phyloP scores from a whole-genome alignment of 2,329 filamentous ascomycete genomes.

The Davidsoniella neocaledoniae region DNA sequence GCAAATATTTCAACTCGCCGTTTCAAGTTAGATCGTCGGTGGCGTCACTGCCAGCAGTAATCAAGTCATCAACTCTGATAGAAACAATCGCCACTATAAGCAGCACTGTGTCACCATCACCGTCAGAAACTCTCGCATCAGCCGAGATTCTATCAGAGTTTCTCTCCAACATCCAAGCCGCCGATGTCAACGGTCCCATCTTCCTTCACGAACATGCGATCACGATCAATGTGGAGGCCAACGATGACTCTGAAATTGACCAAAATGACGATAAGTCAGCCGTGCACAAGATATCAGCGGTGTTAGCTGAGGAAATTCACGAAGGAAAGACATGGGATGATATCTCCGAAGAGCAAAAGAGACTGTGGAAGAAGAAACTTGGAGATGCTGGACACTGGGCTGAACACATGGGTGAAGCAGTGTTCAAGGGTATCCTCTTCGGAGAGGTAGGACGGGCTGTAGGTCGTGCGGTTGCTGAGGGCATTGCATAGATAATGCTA shows the following conservation, averaged over 20 bases:
- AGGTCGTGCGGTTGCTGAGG: conserved; percentile 30
- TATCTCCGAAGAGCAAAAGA: conserved; percentile 42
- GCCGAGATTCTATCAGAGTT: conserved; percentile 6
- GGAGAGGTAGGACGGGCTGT: conserved; percentile 50
- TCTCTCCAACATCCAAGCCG: conserved; percentile 7
- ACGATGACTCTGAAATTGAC: not conserved
- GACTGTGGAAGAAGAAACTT: conserved; percentile 53
- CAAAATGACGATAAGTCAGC: not conserved
- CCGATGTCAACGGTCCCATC: conserved; percentile 2
- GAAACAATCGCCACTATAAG: not conserved
- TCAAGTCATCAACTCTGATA: not conserved
- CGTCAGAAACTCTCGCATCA: not conserved
- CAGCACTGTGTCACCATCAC: not conserved
- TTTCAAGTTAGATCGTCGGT: conserved; percentile 8
- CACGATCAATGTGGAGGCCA: not conserved
- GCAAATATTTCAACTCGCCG: conserved; percentile 10
- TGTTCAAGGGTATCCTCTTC: conserved; percentile 66
- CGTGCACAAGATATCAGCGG: conserved; percentile 16
- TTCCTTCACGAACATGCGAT: conserved; percentile 6
- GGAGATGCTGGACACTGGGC: conserved; percentile 60
- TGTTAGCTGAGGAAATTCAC: conserved; percentile 31
- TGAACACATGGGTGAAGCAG: conserved; percentile 58
- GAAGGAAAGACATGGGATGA: conserved; percentile 55
- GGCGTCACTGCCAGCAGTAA: conserved; percentile 5
- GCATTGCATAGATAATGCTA: not conserved